Base-by-base conservation (phyloP, 2,329 filamentous ascomycete species). In the Neonectria coccinea region DNA sequence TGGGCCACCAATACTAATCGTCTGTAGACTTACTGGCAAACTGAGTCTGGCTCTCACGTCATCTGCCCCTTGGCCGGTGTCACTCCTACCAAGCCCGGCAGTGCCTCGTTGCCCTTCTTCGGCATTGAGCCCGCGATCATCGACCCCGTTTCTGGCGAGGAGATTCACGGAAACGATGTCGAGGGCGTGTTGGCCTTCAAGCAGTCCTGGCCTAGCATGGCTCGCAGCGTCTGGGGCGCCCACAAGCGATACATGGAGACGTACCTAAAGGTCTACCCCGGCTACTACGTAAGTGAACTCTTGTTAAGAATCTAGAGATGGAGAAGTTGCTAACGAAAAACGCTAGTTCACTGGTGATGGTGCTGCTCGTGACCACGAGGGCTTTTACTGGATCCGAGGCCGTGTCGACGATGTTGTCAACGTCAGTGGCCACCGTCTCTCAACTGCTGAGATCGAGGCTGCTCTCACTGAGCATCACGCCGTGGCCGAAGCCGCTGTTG, bases 201-300 rank as follows among this genome's bases (percentile, higher is more conserved):
- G 88, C 93, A 98, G 83, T 85, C 96, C 61, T 99, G 96, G 96
- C 96, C 96, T 25, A 97, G 93, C 80, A 98, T 99, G 94, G 93
- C 95, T 56, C 92, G 96, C 70, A 99, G 96, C 27, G 95, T 99
- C 68, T 99, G 94, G 90, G 95, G 95, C 72, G 94, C 94, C 42
- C 96, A 99, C 86, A 96, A 97, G 88, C 90, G 96, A 77, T 99
- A 97, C 81, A 95, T 97, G 93, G 95, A 99, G 74, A 98, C 96
- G 11, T 99, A 99, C 80, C 82, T 99, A 74, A 97, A 97, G 75
- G 94, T 97, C 10, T 99, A 99, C 86, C 93, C 94, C 83, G 96
- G 95, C 66, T 97, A 97, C 85, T 99, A 99, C 82, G 93, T 97
- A 83, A 85, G 92, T 85, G n/a, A 36, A 51, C 47, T 48, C 8